Base-by-base conservation (phyloP, 176 grass and related monocot species). In the Alloteropsis semialata region DNA sequence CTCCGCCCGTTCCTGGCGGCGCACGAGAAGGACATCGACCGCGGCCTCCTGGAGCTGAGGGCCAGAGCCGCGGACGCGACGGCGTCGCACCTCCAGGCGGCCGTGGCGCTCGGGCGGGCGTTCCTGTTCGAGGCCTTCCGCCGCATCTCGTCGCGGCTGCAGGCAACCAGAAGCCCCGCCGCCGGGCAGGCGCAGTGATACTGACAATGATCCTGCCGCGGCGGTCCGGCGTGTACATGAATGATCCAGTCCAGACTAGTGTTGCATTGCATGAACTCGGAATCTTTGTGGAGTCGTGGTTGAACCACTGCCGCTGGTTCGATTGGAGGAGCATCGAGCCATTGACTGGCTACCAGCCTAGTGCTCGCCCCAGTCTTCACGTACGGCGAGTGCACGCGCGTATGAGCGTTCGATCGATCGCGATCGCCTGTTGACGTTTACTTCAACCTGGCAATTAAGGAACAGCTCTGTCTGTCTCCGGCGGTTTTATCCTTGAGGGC, bases 1-100 rank as follows among this genome's bases (percentile, higher is more conserved):
- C 79, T 93, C 8, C 89, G 69, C 19, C 92, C 76, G 21, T 84
- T 72, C 76, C 63, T 92, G 29, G 38, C 92, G 25, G 81, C 76
- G 82, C 82, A 95, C 62, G 96, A 93, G 84, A 77, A 17, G 11
- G 92, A 88, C 38, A 95, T 95, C 54, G 92, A 95, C 79, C 84
- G 82, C 0, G 76, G 58, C 60, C 77, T 91, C 54, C 67, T 82
- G 53, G 84, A 95, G 69, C 19, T 95, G 74, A 87, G 59, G 81
- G 62, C 84, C 73, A 75, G 86, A 38, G 90, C 65, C 12, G 65
- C 5, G 25, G 88, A 94, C 69, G 49, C 85, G 29, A 69, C 75
- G 48, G 39, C 89, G 60, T 33, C 80, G 21, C 89, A 76, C 25
- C 83, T 80, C 10, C 87, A 80, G 36, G 84, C 63, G 9, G 82